Evolutionary conservation across 75 land plant genomes (phyloP).

Genomic region (Pseudotsuga menziesii): DNA sequence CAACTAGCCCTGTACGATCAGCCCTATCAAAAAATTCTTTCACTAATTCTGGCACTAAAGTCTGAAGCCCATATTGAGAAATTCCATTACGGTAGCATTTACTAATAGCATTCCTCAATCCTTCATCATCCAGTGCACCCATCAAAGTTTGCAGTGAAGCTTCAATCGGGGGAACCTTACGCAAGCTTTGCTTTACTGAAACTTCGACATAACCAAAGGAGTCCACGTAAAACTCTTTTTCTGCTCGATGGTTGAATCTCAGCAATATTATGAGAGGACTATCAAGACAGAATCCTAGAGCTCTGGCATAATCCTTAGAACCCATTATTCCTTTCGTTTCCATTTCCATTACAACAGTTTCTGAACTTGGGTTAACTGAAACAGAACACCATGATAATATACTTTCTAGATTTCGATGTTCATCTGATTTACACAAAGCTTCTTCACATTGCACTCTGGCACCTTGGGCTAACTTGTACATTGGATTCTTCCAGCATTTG

Average conservation of each 20-base stretch:
- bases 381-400: slow-evolving; percentile 22
- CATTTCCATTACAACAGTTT: slow-evolving; percentile 13
- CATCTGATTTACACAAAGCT: background rate
- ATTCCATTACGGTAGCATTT: background rate
- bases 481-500: background rate
- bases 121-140: background rate
- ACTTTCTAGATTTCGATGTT: background rate
- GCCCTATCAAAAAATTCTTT: background rate
- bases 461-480: background rate
- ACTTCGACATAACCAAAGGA: background rate
- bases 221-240: background rate
- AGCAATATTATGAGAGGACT: slow-evolving; percentile 8
- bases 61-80: background rate
- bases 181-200: background rate
- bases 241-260: slow-evolving; percentile 6
- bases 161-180: background rate
- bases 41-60: background rate
- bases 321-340: slow-evolving; percentile 21
- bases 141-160: background rate
- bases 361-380: slow-evolving; percentile 2
- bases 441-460: background rate
- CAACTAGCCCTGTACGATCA: background rate
- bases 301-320: slow-evolving; percentile 12
- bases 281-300: slow-evolving; percentile 15
- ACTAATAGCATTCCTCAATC: background rate